Percentiles rank a stretch among this genome's conserved stretches.
Conservation (phyloP, 805 yeast genomes). For the Nakazawaea holstii region DNA sequence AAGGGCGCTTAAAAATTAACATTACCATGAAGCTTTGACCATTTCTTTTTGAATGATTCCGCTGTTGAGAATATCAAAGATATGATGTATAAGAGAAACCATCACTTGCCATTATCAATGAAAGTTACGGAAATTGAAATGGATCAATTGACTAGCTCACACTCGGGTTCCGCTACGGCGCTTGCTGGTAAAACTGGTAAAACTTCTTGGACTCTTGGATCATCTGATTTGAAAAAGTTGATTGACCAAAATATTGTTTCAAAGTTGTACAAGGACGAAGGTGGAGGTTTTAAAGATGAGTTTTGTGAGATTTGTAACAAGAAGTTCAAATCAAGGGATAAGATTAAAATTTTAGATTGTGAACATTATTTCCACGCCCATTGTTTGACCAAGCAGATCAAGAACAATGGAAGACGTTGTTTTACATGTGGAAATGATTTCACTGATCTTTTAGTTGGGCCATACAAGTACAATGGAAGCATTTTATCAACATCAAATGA, state of each 20-base stretch:
- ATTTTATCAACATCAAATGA: not conserved
- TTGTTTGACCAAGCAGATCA: slow-evolving; percentile 3
- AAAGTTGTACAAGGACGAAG: not conserved
- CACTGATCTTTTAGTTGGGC: slow-evolving; percentile 5
- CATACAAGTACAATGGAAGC: not conserved
- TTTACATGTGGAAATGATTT: slow-evolving; percentile 2
- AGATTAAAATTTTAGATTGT: slow-evolving; percentile 6
- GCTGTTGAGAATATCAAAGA: not conserved
- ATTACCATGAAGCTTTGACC: not conserved
- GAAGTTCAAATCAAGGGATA: slow-evolving; percentile 1
- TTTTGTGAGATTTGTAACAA: slow-evolving; percentile 4
- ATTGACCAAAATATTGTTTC: slow-evolving; percentile 2
- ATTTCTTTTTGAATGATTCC: not conserved
- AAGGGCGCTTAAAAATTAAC: too few relatives aligned
- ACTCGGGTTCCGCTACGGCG: too few relatives aligned
- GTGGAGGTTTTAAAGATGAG: not conserved
- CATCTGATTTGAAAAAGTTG: slow-evolving; percentile 7
- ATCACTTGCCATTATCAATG: not conserved
- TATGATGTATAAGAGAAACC: not conserved
- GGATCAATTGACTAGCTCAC: not conserved
- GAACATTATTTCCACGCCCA: slow-evolving; percentile 6
- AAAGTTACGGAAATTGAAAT: not conserved
- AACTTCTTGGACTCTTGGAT: slow-evolving; percentile 3
- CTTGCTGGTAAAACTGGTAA: slow-evolving; percentile 1
- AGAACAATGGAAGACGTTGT: slow-evolving; percentile 1